Evolutionary conservation across 768 basidiomycete species (phyloP).

Genomic region (Daedaleopsis nitida): DNA sequence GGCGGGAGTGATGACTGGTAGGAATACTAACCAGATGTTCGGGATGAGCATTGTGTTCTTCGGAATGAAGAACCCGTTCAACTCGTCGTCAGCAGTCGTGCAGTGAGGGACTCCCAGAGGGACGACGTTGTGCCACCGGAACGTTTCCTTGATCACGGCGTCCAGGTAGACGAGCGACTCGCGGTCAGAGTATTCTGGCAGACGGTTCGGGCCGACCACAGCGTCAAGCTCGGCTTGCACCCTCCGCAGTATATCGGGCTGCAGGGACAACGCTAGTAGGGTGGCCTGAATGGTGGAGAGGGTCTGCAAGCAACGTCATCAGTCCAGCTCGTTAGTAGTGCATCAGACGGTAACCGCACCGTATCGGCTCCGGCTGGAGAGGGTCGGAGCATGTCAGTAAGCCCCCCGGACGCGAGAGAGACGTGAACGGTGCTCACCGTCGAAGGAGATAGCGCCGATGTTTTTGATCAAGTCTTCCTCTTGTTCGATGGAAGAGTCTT

Average conservation of each 20-base stretch:
- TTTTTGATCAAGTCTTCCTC: background rate
- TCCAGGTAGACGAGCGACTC: constrained; percentile 17
- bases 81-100: constrained; percentile 40
- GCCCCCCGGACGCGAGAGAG: constrained; percentile 4
- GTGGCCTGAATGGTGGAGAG: constrained; percentile 8
- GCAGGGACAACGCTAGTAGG: constrained; percentile 14
- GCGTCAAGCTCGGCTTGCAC: constrained; percentile 21
- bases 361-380: background rate
- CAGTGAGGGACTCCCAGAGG: constrained; percentile 30
- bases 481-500: background rate
- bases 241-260: constrained; percentile 16
- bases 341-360: background rate
- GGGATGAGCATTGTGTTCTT: constrained; percentile 26
- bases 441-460: background rate
- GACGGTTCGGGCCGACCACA: constrained; percentile 12
- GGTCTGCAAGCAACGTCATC: background rate
- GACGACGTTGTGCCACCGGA: constrained; percentile 13
- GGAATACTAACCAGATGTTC: constrained; percentile 18
- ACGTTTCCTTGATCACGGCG: constrained; percentile 19
- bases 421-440: background rate
- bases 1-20: background rate
- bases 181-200: constrained; percentile 16
- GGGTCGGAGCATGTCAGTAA: background rate
- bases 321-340: background rate
- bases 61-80: constrained; percentile 40